Evolutionary conservation across 176 grass and related monocot species (phyloP).

Genomic region (Hsuehochloa calcarea): DNA sequence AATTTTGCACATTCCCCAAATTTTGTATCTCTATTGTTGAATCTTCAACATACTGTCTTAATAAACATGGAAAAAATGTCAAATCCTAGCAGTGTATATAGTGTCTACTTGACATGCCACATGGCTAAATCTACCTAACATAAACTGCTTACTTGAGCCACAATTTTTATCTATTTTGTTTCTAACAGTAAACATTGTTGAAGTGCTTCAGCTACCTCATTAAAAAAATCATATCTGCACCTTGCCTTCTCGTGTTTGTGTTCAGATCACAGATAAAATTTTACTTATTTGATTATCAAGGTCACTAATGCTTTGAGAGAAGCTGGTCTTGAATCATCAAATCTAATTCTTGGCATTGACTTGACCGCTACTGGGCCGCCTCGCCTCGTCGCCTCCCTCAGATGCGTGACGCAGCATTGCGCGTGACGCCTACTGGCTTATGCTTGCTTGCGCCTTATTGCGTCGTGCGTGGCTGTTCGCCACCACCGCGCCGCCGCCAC

Average conservation of each 20-base stretch:
- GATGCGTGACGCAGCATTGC: too few relatives aligned
- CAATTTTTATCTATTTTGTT: neutral
- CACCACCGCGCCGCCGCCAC: too few relatives aligned
- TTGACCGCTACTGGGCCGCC: too few relatives aligned
- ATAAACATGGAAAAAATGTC: neutral
- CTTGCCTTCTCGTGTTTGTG: neutral
- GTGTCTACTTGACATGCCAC: neutral
- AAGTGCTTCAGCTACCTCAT: neutral
- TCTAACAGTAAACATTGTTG: neutral
- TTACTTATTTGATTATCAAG: constrained; percentile 31
- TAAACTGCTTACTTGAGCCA: neutral
- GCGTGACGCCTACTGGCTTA: too few relatives aligned
- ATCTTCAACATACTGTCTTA: neutral
- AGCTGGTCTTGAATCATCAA: constrained; percentile 92
- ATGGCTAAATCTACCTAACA: neutral
- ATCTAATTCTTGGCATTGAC: constrained; percentile 90
- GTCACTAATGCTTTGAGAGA: constrained; percentile 80
- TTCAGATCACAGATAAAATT: neutral
- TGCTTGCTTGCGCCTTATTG: too few relatives aligned
- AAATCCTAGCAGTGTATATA: neutral
- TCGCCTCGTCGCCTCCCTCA: too few relatives aligned
- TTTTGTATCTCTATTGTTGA: neutral
- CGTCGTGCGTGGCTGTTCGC: too few relatives aligned
- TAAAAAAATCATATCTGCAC: neutral
- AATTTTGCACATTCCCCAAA: neutral